These are phyloP conservation scores for Clonostachys solani DNA, from an alignment of 2,329 filamentous ascomycete species.

Conservation along the genomic window DNA sequence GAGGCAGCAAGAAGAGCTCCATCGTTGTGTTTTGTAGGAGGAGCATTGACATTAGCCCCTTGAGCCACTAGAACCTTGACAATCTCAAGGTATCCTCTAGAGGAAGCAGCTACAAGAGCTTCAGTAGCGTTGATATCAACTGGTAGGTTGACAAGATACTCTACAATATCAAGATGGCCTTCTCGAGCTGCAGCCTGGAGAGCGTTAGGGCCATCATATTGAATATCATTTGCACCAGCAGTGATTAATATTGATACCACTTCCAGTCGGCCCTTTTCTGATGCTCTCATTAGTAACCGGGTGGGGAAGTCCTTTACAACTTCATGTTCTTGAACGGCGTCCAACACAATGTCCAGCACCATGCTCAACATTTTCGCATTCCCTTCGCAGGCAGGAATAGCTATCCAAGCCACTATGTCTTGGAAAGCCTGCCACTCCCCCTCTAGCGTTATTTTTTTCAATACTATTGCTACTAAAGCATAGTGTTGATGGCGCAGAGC, in stretches of 20 bases:
- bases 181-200: slow-evolving; percentile 2
- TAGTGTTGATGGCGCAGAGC: no score
- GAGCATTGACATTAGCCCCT: not conserved
- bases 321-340: no score
- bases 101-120: not conserved
- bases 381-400: no score
- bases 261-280: slow-evolving; percentile 8
- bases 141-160: not conserved
- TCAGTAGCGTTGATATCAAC: not conserved
- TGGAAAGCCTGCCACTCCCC: no score
- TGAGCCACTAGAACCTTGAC: not conserved
- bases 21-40: not conserved
- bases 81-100: not conserved
- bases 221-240: slow-evolving; percentile 2
- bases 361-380: no score
- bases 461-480: no score
- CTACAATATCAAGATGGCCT: not conserved
- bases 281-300: slow-evolving; percentile 1
- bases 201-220: not conserved
- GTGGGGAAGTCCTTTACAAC: no score
- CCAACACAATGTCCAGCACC: no score
- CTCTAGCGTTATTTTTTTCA: no score
- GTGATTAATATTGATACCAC: slow-evolving; percentile 4
- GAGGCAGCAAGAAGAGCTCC: slow-evolving; percentile 1
- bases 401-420: no score